Evolutionary conservation across 1,284 basidiomycete species (phyloP).

Genomic region (Tilletia indica): DNA sequence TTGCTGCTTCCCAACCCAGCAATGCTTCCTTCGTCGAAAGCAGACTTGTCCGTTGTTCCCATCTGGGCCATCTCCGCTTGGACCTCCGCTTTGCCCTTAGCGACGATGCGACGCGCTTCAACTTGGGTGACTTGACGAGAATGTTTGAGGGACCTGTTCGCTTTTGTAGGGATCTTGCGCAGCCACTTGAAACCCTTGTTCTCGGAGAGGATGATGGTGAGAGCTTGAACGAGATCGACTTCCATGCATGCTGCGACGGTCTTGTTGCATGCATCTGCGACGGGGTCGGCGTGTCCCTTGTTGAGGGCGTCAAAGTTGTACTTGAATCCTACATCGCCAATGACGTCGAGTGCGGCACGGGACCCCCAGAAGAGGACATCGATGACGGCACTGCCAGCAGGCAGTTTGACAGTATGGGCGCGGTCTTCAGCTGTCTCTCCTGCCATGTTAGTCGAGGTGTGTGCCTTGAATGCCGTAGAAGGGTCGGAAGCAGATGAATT

Average conservation of each 20-base stretch:
- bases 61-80: slow-evolving; percentile 3
- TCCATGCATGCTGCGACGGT: slow-evolving; percentile 21
- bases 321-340: slow-evolving; percentile 50
- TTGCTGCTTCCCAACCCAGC: slow-evolving; percentile 21
- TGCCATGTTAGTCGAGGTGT: background rate
- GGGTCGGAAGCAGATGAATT: background rate
- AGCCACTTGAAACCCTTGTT: slow-evolving; percentile 43
- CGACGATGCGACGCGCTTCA: slow-evolving; percentile 4
- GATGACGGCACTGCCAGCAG: slow-evolving; percentile 26
- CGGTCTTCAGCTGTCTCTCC: slow-evolving; percentile 5
- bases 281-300: slow-evolving; percentile 20
- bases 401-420: background rate
- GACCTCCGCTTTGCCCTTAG: background rate
- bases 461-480: background rate
- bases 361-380: slow-evolving; percentile 36
- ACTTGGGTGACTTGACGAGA: background rate
- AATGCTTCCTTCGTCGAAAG: slow-evolving; percentile 11
- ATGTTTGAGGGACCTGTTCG: slow-evolving; percentile 27
- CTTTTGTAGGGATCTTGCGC: slow-evolving; percentile 36
- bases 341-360: slow-evolving; percentile 44
- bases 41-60: slow-evolving; percentile 10
- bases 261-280: slow-evolving; percentile 10
- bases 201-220: slow-evolving; percentile 38
- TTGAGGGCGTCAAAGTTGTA: slow-evolving; percentile 35
- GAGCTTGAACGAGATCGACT: slow-evolving; percentile 28